Conservation (phyloP, 176 grass and related monocot species). For the Urochloa ruziziensis region DNA sequence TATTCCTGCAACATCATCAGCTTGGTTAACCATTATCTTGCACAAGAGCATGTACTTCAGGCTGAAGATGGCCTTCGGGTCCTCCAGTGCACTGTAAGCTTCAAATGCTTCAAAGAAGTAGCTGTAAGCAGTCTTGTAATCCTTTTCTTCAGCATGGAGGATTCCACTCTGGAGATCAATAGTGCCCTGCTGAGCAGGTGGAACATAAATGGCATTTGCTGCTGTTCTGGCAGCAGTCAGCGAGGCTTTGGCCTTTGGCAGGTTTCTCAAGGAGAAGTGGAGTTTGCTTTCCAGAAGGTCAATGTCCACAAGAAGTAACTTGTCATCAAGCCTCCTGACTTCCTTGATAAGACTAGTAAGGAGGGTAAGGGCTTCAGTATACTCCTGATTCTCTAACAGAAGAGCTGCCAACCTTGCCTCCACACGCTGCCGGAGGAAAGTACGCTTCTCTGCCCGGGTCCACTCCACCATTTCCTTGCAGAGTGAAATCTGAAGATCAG, state of each 20-base stretch:
- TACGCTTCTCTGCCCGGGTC: slow-evolving; percentile 82
- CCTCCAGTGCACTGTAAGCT: slow-evolving; percentile 69
- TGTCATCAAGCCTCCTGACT: slow-evolving; percentile 86
- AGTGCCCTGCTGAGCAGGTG: slow-evolving; percentile 78
- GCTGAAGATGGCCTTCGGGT: slow-evolving; percentile 60
- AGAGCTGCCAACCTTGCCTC: slow-evolving; percentile 82
- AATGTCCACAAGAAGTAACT: slow-evolving; percentile 88
- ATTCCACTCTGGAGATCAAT: slow-evolving; percentile 96
- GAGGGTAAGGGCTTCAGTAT: slow-evolving; percentile 72
- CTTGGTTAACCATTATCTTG: slow-evolving; percentile 96
- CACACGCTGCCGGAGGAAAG: slow-evolving; percentile 77
- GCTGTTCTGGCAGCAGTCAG: slow-evolving; percentile 86
- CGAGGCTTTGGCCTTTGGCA: slow-evolving; percentile 86
- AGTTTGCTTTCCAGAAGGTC: slow-evolving; percentile 93
- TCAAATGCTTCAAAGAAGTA: slow-evolving; percentile 95
- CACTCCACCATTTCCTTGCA: slow-evolving; percentile 94
- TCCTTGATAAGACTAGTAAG: slow-evolving; percentile 83
- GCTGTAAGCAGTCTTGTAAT: slow-evolving; percentile 87
- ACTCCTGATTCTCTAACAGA: slow-evolving; percentile 76
- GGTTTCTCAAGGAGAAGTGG: slow-evolving; percentile 82
- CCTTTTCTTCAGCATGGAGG: slow-evolving; percentile 92
- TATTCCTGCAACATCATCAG: slow-evolving; percentile 78
- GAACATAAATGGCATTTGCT: slow-evolving; percentile 91
- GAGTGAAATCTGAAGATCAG: slow-evolving; percentile 77
- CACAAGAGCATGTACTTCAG: slow-evolving; percentile 95